A percentile compares a stretch with the other conserved stretches of the same genome.
These are phyloP conservation scores for Salicornia ramosissima DNA, from an alignment of 148 eudicot species.

Conservation along the genomic window DNA sequence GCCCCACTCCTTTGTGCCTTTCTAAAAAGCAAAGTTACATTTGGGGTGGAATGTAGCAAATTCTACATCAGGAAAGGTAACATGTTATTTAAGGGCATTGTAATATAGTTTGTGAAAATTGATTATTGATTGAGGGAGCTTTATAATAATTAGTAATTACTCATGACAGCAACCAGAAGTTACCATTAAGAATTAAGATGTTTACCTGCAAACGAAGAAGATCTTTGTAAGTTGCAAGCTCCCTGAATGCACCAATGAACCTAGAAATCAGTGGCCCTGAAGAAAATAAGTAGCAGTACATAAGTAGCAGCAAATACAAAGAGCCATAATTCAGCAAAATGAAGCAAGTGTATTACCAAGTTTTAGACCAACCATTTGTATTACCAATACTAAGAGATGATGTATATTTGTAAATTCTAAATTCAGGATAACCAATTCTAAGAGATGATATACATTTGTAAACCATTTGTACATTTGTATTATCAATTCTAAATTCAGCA, in stretches of 20 bases:
- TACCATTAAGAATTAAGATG: background rate
- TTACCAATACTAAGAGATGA: no score
- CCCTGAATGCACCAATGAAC: constrained; percentile 72
- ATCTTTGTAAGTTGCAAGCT: constrained; percentile 93
- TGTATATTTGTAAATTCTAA: no score
- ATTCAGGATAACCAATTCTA: no score
- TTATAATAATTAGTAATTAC: no score
- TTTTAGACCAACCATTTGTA: no score
- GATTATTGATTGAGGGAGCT: background rate
- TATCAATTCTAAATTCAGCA: no score
- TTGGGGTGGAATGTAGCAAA: background rate
- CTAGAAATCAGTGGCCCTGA: constrained; percentile 85
- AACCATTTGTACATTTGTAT: no score
- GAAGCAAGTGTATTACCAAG: background rate
- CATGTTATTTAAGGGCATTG: no score
- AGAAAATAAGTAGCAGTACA: constrained; percentile 13
- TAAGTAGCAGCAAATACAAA: constrained; percentile 1
- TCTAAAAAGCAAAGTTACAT: background rate
- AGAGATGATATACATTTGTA: no score
- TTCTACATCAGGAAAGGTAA: background rate
- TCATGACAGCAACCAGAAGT: background rate
- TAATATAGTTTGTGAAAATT: background rate
- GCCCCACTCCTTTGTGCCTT: background rate
- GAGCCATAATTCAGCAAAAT: constrained; percentile 2
- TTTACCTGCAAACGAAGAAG: constrained; percentile 93